Evolutionary conservation across 352 stramenopile genomes (phyloP).

Genomic region (Globisporangium radiosum): DNA sequence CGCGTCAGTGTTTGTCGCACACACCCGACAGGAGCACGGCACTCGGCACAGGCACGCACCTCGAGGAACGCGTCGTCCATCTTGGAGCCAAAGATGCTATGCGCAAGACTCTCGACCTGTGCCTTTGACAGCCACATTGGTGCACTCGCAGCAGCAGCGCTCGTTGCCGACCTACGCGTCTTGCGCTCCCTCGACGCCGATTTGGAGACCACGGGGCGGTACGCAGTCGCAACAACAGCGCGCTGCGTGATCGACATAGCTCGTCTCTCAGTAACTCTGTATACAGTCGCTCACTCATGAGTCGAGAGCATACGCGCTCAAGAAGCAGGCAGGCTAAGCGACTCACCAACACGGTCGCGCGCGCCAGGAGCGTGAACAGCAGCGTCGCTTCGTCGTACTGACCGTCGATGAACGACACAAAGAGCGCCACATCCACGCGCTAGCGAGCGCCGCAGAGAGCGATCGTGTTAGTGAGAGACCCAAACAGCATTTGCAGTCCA

Average conservation of each 20-base stretch:
- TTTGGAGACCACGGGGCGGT: slow-evolving; percentile 19
- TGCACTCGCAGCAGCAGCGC: background rate
- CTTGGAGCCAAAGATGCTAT: slow-evolving; percentile 41
- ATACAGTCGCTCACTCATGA: too few relatives aligned
- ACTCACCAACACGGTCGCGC: slow-evolving; percentile 36
- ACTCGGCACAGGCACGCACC: slow-evolving; percentile 14
- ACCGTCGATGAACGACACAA: slow-evolving; percentile 50
- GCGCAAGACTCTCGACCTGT: slow-evolving; percentile 35
- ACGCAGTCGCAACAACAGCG: slow-evolving; percentile 15
- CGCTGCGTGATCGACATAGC: slow-evolving; percentile 5
- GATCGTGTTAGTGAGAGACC: too few relatives aligned
- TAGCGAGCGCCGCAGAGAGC: slow-evolving; percentile 5
- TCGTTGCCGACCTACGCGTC: slow-evolving; percentile 13
- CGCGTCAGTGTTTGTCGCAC: background rate
- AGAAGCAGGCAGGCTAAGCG: background rate
- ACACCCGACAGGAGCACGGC: background rate
- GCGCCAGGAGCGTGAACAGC: slow-evolving; percentile 45
- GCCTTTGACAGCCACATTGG: slow-evolving; percentile 41
- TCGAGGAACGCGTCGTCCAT: slow-evolving; percentile 37
- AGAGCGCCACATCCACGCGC: slow-evolving; percentile 50
- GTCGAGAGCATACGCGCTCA: background rate
- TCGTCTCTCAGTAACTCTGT: too few relatives aligned
- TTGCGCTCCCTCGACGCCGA: slow-evolving; percentile 16
- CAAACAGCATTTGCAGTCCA: background rate
- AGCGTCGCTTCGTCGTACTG: slow-evolving; percentile 38